Conservation (phyloP, 2,329 filamentous ascomycete species). For the Chalaropsis ovoidea region DNA sequence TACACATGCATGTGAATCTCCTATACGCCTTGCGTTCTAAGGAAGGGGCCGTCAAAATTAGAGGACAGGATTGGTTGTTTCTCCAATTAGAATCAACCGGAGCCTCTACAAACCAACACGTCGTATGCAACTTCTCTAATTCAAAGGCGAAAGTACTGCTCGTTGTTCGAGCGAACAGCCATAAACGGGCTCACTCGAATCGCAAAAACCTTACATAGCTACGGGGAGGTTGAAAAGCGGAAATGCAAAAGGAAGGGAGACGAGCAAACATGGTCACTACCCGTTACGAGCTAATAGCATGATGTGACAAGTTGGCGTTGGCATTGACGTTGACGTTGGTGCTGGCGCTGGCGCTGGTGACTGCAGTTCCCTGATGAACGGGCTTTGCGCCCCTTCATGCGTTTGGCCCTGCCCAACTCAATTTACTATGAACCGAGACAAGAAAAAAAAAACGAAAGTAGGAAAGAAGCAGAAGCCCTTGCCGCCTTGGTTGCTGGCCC, state of each 20-base stretch:
- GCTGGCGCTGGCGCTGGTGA: constrained; percentile 4
- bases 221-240: neutral
- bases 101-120: neutral
- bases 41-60: neutral
- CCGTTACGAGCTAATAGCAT: neutral
- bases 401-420: neutral
- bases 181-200: neutral
- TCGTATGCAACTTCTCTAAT: constrained; percentile 1
- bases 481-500: neutral
- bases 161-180: neutral
- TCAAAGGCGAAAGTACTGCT: neutral
- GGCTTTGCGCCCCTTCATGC: neutral
- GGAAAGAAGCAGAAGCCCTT: neutral
- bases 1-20: too few relatives aligned
- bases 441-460: neutral
- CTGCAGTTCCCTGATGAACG: neutral
- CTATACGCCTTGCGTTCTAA: neutral
- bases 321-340: constrained; percentile 10
- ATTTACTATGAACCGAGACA: neutral
- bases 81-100: constrained; percentile 8
- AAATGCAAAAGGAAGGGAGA: neutral
- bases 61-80: constrained; percentile 6
- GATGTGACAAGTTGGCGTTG: constrained; percentile 1
- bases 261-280: neutral
- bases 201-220: neutral